Evolutionary conservation across 2,329 filamentous ascomycete species (phyloP).

Genomic region (Cadophora sp.): DNA sequence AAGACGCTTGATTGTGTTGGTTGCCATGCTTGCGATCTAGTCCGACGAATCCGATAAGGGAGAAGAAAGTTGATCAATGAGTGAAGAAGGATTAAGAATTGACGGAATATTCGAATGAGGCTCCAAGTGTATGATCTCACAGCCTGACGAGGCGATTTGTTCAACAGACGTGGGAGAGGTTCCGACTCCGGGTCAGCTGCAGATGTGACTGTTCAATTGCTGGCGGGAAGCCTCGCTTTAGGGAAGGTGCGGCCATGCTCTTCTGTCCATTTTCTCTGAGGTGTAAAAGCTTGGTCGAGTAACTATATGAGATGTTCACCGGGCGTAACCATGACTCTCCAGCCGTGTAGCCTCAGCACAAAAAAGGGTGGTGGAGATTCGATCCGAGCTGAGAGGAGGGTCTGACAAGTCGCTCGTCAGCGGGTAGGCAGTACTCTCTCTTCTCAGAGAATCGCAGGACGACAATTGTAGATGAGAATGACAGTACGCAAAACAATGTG

Average conservation of each 20-base stretch:
- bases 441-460: neutral
- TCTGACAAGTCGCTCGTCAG: neutral
- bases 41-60: neutral
- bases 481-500: too few relatives aligned
- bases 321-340: slow-evolving; percentile 21
- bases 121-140: neutral
- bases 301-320: neutral
- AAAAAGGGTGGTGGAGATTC: neutral
- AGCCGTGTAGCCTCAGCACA: slow-evolving; percentile 13
- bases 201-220: slow-evolving; percentile 13
- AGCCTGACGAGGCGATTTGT: neutral
- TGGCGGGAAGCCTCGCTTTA: slow-evolving; percentile 19
- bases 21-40: slow-evolving; percentile 2
- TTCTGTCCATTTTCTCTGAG: slow-evolving; percentile 5
- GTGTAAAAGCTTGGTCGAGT: slow-evolving; percentile 12
- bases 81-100: neutral
- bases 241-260: slow-evolving; percentile 29
- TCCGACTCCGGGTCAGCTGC: neutral
- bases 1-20: slow-evolving; percentile 36
- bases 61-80: neutral
- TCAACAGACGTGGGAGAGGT: neutral
- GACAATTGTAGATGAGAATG: neutral
- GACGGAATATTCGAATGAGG: neutral
- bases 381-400: neutral
- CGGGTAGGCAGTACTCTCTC: neutral